phyloP scores from a whole-genome alignment of 1,139 yeast genomes.

The Taphrina confusa region DNA sequence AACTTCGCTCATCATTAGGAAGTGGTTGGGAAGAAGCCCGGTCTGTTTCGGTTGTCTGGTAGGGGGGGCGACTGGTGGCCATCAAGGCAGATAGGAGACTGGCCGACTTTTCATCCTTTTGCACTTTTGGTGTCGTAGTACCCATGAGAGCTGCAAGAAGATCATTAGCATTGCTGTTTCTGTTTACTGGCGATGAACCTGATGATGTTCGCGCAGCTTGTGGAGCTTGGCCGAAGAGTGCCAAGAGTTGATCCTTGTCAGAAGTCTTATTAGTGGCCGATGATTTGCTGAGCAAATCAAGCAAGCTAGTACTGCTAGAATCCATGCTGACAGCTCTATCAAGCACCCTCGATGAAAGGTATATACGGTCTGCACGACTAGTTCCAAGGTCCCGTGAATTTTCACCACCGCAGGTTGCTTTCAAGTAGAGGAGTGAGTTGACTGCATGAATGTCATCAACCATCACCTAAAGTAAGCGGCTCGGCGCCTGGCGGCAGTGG shows the following conservation, averaged over 20 bases:
- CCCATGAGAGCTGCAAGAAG: conserved; percentile 21
- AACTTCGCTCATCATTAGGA: neutral
- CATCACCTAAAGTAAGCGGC: too few species aligned
- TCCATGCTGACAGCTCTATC: conserved; percentile 8
- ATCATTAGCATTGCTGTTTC: conserved; percentile 16
- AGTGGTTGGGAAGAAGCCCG: neutral
- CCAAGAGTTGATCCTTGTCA: conserved; percentile 11
- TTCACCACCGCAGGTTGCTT: too few species aligned
- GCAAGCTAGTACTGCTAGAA: conserved; percentile 10
- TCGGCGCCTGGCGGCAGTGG: conserved; percentile 1
- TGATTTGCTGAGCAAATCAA: conserved; percentile 4
- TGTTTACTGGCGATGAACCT: neutral
- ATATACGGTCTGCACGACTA: too few species aligned
- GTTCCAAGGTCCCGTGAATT: too few species aligned
- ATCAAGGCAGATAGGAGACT: conserved; percentile 2
- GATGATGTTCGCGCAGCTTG: neutral
- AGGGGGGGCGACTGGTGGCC: conserved; percentile 5
- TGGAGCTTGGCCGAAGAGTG: conserved; percentile 9
- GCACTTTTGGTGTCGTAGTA: neutral
- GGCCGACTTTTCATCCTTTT: neutral
- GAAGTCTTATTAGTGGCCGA: neutral
- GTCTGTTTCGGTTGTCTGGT: neutral
- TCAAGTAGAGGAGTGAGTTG: too few species aligned
- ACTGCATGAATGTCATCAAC: too few species aligned
- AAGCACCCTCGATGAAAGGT: too few species aligned